Percentiles rank a stretch among this genome's conserved stretches.
Evolutionary conservation across 1,284 basidiomycete genomes (phyloP).

Genomic region (Ceratobasidium sp.): DNA sequence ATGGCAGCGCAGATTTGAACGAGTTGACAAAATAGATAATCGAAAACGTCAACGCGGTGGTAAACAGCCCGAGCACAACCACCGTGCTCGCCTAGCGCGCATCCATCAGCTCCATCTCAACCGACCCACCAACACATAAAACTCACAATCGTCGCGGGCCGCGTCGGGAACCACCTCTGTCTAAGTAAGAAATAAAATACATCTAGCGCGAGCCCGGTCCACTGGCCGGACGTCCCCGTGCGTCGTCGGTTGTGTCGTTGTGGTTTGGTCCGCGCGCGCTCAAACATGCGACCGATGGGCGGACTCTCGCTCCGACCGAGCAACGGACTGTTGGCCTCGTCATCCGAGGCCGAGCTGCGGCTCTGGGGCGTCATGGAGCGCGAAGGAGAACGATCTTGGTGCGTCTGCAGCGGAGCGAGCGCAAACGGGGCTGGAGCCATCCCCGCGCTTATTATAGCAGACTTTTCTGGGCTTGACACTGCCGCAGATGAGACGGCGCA

Average conservation of each 20-base stretch:
- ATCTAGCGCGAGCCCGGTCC: slow-evolving; percentile 53
- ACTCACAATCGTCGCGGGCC: slow-evolving; percentile 81
- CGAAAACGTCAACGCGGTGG: slow-evolving; percentile 71
- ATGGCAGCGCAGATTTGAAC: slow-evolving; percentile 93
- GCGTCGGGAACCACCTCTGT: slow-evolving; percentile 80
- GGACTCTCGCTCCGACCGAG: slow-evolving; percentile 53
- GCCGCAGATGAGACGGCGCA: neutral
- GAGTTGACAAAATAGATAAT: slow-evolving; percentile 93
- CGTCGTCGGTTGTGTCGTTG: slow-evolving; percentile 31
- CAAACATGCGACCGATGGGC: slow-evolving; percentile 11
- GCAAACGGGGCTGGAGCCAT: slow-evolving; percentile 19
- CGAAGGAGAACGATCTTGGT: slow-evolving; percentile 37
- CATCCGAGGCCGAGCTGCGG: slow-evolving; percentile 57
- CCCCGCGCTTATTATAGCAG: neutral
- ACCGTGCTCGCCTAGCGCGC: neutral
- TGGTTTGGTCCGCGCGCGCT: slow-evolving; percentile 8
- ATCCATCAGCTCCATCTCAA: slow-evolving; percentile 57
- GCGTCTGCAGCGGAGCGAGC: slow-evolving; percentile 24
- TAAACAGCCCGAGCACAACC: slow-evolving; percentile 68
- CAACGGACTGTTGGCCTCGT: slow-evolving; percentile 82
- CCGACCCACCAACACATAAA: slow-evolving; percentile 16
- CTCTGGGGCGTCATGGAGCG: slow-evolving; percentile 40
- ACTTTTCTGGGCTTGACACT: neutral
- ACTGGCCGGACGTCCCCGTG: neutral
- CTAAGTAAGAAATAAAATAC: slow-evolving; percentile 68